Evolutionary conservation across 768 basidiomycete species (phyloP), one percentile per base, ranked within the genome.

Genomic region (Trametes villosa): DNA sequence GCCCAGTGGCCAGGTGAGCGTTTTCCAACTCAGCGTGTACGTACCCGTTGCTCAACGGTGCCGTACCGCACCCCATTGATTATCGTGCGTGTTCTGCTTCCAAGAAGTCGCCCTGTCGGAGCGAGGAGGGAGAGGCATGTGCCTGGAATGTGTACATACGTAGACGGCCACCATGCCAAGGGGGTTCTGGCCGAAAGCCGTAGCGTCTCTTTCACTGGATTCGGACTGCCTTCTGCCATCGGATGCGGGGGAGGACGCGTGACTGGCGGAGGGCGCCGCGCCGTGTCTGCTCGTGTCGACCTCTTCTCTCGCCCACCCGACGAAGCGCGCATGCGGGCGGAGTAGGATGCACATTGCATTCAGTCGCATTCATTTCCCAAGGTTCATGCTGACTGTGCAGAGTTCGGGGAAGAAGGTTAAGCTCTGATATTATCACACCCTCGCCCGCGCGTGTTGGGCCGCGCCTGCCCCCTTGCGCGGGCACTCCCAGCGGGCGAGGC

Each of bases 381-480:
- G 64, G 64, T 67, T 67, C 62, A 55, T 33, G 58, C 53, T 64
- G 56, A 57, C 41, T 36, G 42, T n/a, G 44, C 40, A 54, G 62
- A 51, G 57, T 63, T 62, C 29, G 45, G 18, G 58, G 26, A 60
- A 53, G 64, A 63, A 64, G 65, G 68, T 72, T 70, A 68, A 67
- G 66, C 63, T 62, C 67, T 64, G 57, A 58, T 65, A 61, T 65
- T 69, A 66, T 63, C 56, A 48, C 34, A 49, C 48, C 53, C 49
- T 48, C 41, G 26, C 12, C 31, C 58, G 49, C 40, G 58, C 52
- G 56, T 65, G 51, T 47, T 60, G 59, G 62, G 57, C 65, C 76
- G 65, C 72, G 67, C 58, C 63, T 72, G 57, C 68, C 70, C 52
- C 60, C 63, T 63, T 68, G 55, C 53, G 66, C 26, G 36, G 65